Evolutionary conservation across 257 asterid species (phyloP).

Genomic region (Fraxinus excelsior): DNA sequence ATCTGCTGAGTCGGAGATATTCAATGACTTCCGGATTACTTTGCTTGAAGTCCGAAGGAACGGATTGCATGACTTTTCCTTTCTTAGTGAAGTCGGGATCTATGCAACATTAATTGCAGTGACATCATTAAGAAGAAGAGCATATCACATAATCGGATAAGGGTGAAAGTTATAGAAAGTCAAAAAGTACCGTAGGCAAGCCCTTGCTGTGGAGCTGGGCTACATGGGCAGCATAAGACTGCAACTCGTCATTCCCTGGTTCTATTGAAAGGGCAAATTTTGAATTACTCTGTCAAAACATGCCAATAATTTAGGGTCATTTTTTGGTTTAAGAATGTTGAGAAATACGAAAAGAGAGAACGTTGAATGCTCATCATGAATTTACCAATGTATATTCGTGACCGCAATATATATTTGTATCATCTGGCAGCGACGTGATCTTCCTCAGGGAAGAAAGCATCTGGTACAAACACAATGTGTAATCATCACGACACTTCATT

Average conservation of each 20-base stretch:
- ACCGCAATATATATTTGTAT: slow-evolving; percentile 81
- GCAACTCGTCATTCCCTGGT: slow-evolving; percentile 75
- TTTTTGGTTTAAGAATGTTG: slow-evolving; percentile 21
- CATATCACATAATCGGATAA: not conserved
- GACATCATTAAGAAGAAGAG: slow-evolving; percentile 7
- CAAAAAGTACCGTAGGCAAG: slow-evolving; percentile 73
- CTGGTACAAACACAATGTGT: slow-evolving; percentile 43
- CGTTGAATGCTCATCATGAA: not conserved
- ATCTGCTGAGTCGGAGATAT: slow-evolving; percentile 64
- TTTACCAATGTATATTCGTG: slow-evolving; percentile 91
- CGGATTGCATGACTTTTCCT: slow-evolving; percentile 86
- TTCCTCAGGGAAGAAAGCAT: slow-evolving; percentile 79
- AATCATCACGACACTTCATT: slow-evolving; percentile 4
- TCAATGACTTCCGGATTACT: slow-evolving; percentile 73
- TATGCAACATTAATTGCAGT: slow-evolving; percentile 28
- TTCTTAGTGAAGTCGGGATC: slow-evolving; percentile 78
- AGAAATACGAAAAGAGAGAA: not conserved
- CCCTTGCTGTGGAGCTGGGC: slow-evolving; percentile 70
- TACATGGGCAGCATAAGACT: slow-evolving; percentile 69
- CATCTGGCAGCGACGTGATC: slow-evolving; percentile 76
- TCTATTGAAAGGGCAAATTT: slow-evolving; percentile 91
- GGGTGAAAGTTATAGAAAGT: not conserved
- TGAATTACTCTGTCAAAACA: slow-evolving; percentile 74
- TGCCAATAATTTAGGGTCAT: slow-evolving; percentile 22
- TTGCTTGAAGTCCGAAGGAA: slow-evolving; percentile 86